Base-by-base conservation (phyloP, 2,329 filamentous ascomycete species). In the Colletotrichum sp. region DNA sequence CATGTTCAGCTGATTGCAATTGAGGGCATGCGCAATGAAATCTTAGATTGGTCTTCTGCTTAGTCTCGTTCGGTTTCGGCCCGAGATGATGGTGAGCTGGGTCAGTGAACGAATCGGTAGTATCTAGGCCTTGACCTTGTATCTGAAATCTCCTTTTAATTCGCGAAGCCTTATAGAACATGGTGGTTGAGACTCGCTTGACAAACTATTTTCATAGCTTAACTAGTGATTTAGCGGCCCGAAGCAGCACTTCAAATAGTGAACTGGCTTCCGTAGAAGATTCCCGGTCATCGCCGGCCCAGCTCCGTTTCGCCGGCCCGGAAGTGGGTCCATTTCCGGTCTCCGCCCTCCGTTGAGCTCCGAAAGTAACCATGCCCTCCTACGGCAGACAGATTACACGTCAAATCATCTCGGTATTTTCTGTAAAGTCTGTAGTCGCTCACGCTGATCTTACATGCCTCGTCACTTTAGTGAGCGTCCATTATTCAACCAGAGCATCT, bases 171-270 rank as follows among this genome's bases (percentile, higher is more conserved):
- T 3, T 7, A n/a, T 1, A n/a, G 39, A 4, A 44, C 19, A 44
- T 1, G 0, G 0, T 0, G 12, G 19, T 2, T 6, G 39, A 1
- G 5, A 11, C 19, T 12, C 1, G 5, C 19, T 44, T 5, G n/a
- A n/a, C 19, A 0, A 11, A 0, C 19, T 12, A 2, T 44, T n/a
- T 1, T 12, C 9, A 44, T 0, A 6, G 39, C 5, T 1, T 12
- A 0, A 2, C 3, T 2, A 11, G 9, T 2, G 39, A 0, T n/a
- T n/a, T 9, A 22, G 11, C n/a, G 44, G 11, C 6, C 6, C n/a
- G 9, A 25, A 22, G 0, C 2, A 52, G n/a, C 2, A 13, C 44
- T 22, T 5, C 2, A 52, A 5, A 52, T 13, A 13, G 0, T 52
- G 44, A 52, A 52, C 0, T 8, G 0, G 4, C 44, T 52, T 3